Conservation (phyloP, 768 basidiomycete species). For the Mycena floridula region DNA sequence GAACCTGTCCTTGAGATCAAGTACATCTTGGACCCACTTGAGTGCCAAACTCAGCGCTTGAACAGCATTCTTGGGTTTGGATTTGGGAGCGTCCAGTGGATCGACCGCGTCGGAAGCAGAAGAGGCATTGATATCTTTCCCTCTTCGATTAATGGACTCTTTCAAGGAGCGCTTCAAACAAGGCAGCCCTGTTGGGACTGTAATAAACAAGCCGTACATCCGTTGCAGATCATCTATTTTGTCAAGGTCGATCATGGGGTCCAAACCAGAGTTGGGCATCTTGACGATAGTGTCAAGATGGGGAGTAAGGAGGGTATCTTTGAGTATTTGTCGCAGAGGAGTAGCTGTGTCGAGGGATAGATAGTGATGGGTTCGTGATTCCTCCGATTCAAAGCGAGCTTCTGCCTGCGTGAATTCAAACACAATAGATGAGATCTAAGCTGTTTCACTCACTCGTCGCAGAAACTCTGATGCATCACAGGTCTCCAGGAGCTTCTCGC, state of each 20-base stretch:
- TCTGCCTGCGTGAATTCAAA: conserved; percentile 54
- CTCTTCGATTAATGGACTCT: conserved; percentile 65
- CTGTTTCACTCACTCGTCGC: conserved; percentile 48
- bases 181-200: conserved; percentile 61
- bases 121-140: conserved; percentile 71
- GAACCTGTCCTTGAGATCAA: conserved; percentile 90
- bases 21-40: conserved; percentile 89
- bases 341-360: conserved; percentile 67
- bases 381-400: conserved; percentile 74
- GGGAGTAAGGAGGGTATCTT: conserved; percentile 68
- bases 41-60: conserved; percentile 61
- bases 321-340: conserved; percentile 69
- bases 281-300: conserved; percentile 72
- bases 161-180: conserved; percentile 63
- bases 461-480: conserved; percentile 84
- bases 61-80: conserved; percentile 28
- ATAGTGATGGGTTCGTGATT: conserved; percentile 80
- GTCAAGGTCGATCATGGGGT: conserved; percentile 80
- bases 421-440: neutral
- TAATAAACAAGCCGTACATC: conserved; percentile 68
- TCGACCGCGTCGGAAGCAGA: conserved; percentile 37
- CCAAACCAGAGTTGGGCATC: conserved; percentile 80
- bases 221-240: conserved; percentile 72
- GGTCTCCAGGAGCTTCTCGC: conserved; percentile 56
- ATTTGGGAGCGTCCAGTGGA: conserved; percentile 41